Evolutionary conservation across 306 rosid species (phyloP), one percentile per base, ranked within the genome.

Genomic region (Cicer chorassanicum): DNA sequence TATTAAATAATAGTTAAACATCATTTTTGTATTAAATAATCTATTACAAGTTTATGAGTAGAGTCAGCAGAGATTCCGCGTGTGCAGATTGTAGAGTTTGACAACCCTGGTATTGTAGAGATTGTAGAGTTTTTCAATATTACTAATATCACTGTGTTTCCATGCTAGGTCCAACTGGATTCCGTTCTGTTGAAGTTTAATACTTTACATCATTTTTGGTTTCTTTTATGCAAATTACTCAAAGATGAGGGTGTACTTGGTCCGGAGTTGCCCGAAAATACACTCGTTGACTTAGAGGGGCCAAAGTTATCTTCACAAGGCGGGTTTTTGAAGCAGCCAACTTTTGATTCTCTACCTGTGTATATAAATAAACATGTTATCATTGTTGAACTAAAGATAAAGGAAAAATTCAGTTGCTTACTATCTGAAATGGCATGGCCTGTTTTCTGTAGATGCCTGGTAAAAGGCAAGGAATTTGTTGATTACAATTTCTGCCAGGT

Each of bases 291-390:
- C 71, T 62, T 64, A 59, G 77, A 61, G 62, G 75, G 63, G 51
- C 71, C 82, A n/a, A 86, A 71, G 16, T 81, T 86, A 50, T 89
- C 90, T 81, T 80, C 90, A 59, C 87, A 90, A 78, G 98, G 98
- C 18, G 98, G 98, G 75, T 94, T 94, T 87, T 70, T 94, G 79
- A 90, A 82, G 87, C 98, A 83, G 84, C 94, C 96, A 18, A 66
- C 72, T 72, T 86, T 85, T 78, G 87, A 79, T 79, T 81, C 84
- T 70, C 53, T 66, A 40, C 81, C 86, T 48, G 72, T 50, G 75
- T 83, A 79, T 63, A 60, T 70, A 7, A 77, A 80, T 78, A 81
- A 74, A 29, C 79, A 56, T 60, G 66, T 83, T 13, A 65, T 82
- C 24, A 66, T 82, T 63, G 80, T 77, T 42, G 85, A 87, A 78